phyloP scores from a whole-genome alignment of 257 asterid species.

The Osmanthus fragrans region DNA sequence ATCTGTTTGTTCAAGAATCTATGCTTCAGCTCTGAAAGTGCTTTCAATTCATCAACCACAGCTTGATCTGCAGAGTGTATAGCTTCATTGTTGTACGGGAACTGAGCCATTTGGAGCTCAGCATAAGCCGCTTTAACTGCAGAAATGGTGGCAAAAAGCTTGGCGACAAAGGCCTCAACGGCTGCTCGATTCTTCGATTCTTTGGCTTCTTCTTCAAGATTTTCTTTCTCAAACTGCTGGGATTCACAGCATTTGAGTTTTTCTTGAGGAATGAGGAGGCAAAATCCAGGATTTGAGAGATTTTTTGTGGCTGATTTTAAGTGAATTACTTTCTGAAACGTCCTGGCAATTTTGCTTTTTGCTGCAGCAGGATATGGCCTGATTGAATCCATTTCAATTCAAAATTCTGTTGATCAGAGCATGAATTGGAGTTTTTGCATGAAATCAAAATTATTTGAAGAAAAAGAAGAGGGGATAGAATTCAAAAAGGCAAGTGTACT shows the following conservation, averaged over 20 bases:
- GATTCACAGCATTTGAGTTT: conserved; percentile 85
- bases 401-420: conserved; percentile 13
- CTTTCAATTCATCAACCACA: conserved; percentile 74
- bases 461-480: background rate
- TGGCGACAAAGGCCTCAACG: conserved; percentile 83
- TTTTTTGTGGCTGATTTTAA: conserved; percentile 41
- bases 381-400: conserved; percentile 58
- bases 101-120: conserved; percentile 93
- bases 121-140: conserved; percentile 92
- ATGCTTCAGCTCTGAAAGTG: conserved; percentile 75
- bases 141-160: conserved; percentile 84
- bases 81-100: conserved; percentile 72
- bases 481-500: conserved; percentile 20
- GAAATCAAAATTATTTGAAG: background rate
- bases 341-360: conserved; percentile 57
- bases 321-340: conserved; percentile 55
- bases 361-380: conserved; percentile 44
- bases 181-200: conserved; percentile 61
- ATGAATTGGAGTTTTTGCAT: conserved; percentile 12
- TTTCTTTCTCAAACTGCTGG: conserved; percentile 55
- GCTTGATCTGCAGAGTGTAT: conserved; percentile 80
- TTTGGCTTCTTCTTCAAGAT: conserved; percentile 53
- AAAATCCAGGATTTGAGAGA: conserved; percentile 57
- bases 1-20: conserved; percentile 65
- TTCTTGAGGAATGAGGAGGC: conserved; percentile 76